These are phyloP conservation scores for Aspergillus melleus DNA, from an alignment of 2,329 filamentous ascomycete genomes.

Conservation along the genomic window DNA sequence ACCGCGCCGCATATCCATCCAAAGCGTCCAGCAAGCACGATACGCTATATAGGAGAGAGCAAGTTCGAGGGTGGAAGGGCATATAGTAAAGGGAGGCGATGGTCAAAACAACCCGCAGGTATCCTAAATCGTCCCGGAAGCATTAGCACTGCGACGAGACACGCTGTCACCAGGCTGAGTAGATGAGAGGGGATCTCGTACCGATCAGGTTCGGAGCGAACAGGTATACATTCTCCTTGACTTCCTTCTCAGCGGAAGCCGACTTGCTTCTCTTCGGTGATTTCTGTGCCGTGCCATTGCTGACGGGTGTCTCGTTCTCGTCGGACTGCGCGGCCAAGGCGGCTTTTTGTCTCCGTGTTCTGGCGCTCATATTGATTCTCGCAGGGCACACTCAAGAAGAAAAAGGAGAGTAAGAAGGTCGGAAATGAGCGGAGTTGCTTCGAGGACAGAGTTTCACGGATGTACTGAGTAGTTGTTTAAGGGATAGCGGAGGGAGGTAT, in stretches of 20 bases:
- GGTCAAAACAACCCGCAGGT: constrained; percentile 75
- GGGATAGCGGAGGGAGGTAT: constrained; percentile 3
- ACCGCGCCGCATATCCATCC: constrained; percentile 87
- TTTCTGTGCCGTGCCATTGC: constrained; percentile 33
- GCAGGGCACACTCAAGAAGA: not conserved
- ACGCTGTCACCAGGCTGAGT: not conserved
- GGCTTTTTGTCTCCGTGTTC: constrained; percentile 43
- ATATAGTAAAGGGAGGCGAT: constrained; percentile 97
- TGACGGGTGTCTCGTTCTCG: constrained; percentile 30
- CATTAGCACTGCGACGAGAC: not conserved
- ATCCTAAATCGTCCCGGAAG: constrained; percentile 55
- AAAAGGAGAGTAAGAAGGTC: not conserved
- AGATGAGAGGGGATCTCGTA: constrained; percentile 41
- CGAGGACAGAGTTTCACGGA: not conserved
- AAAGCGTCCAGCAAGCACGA: constrained; percentile 94
- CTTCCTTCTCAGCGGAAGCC: constrained; percentile 30
- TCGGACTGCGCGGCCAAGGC: constrained; percentile 30
- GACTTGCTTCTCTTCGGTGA: constrained; percentile 34
- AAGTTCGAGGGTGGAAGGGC: constrained; percentile 96
- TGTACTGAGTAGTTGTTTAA: not conserved
- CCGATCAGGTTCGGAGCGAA: constrained; percentile 82
- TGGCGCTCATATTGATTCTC: constrained; percentile 33
- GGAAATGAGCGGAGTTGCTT: not conserved
- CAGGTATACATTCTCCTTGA: constrained; percentile 73
- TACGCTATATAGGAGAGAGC: constrained; percentile 79